phyloP scores from a whole-genome alignment of 169 alveolate species.

The Plasmodium ovale region DNA sequence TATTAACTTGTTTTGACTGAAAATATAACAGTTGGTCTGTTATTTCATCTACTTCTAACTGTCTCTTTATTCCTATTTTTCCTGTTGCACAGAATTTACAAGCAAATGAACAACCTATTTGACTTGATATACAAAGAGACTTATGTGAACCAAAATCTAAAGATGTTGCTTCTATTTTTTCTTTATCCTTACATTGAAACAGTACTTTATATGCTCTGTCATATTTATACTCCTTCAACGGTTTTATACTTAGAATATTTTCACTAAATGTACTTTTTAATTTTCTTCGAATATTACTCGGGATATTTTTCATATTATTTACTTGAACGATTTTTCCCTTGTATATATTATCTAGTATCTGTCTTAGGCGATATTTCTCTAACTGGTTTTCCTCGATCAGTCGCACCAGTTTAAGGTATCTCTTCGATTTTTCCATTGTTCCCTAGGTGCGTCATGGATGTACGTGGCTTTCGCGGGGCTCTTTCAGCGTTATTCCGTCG shows the following conservation, averaged over 20 bases:
- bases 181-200: slow-evolving; percentile 86
- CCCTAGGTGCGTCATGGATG: no score
- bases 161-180: slow-evolving; percentile 87
- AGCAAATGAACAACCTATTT: slow-evolving; percentile 89
- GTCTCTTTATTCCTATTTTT: slow-evolving; percentile 88
- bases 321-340: slow-evolving; percentile 76
- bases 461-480: no score
- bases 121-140: slow-evolving; percentile 89
- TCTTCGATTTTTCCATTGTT: slow-evolving; percentile 60
- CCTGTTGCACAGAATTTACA: slow-evolving; percentile 93
- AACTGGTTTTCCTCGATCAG: slow-evolving; percentile 41
- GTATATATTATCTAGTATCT: slow-evolving; percentile 81
- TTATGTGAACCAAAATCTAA: slow-evolving; percentile 87
- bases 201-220: slow-evolving; percentile 88
- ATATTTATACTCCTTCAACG: slow-evolving; percentile 77
- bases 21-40: slow-evolving; percentile 89
- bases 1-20: slow-evolving; percentile 83
- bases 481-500: no score
- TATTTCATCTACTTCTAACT: slow-evolving; percentile 89
- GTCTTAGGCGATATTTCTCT: slow-evolving; percentile 80
- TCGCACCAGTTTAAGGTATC: slow-evolving; percentile 27
- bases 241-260: slow-evolving; percentile 79
- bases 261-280: slow-evolving; percentile 77
- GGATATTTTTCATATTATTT: slow-evolving; percentile 82
- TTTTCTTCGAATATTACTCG: slow-evolving; percentile 79